A percentile compares a stretch with the other conserved stretches of the same genome.
Conservation (phyloP, 1,284 basidiomycete genomes). For the Termitomyces sp. region DNA sequence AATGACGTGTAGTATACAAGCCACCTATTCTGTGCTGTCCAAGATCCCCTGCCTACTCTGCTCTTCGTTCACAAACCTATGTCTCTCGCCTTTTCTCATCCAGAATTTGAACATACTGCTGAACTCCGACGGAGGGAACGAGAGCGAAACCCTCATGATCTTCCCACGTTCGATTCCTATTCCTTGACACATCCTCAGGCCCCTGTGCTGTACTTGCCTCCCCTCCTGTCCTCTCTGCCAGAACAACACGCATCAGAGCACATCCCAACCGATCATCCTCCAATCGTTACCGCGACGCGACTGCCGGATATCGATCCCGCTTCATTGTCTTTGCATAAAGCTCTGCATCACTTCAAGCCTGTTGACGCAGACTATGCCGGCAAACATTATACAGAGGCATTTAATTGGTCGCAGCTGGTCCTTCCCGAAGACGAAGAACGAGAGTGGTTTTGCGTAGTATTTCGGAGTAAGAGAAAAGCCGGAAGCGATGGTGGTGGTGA, state of each 20-base stretch:
- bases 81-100: conserved; percentile 11
- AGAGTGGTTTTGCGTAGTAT: conserved; percentile 90
- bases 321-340: conserved; percentile 80
- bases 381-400: conserved; percentile 64
- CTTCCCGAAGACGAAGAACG: conserved; percentile 66
- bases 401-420: conserved; percentile 80
- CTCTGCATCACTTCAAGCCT: conserved; percentile 74
- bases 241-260: conserved; percentile 26
- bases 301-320: conserved; percentile 80
- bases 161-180: conserved; percentile 49
- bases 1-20: not conserved
- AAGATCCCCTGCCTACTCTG: not conserved
- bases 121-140: conserved; percentile 3
- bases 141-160: conserved; percentile 51
- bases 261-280: conserved; percentile 27
- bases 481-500: conserved; percentile 65
- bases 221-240: conserved; percentile 72
- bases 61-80: not conserved
- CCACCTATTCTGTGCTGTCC: not conserved
- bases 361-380: conserved; percentile 57
- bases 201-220: conserved; percentile 74
- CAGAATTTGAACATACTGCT: conserved; percentile 6
- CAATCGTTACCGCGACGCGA: conserved; percentile 63
- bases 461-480: conserved; percentile 72
- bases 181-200: conserved; percentile 31